A percentile compares a stretch with the other conserved stretches of the same genome.
Evolutionary conservation across 1,284 basidiomycete species (phyloP).

Genomic region (Heliocybe sulcata): DNA sequence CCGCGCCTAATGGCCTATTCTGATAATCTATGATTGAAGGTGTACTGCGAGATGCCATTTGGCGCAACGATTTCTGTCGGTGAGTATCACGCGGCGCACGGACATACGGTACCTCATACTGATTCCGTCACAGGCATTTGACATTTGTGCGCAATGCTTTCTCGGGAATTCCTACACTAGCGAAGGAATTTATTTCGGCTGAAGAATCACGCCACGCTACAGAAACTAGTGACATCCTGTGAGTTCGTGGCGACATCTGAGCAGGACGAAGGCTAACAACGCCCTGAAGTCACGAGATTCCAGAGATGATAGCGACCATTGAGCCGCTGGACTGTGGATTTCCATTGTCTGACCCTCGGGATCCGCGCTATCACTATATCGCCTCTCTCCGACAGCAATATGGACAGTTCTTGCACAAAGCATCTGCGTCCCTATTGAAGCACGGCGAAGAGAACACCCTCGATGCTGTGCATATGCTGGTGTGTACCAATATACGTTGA

Average conservation of each 20-base stretch:
- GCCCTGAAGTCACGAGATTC: constrained; percentile 46
- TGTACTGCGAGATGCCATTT: constrained; percentile 46
- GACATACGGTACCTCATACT: constrained; percentile 3
- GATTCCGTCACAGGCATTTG: constrained; percentile 38
- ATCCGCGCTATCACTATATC: constrained; percentile 65
- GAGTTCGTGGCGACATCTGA: constrained; percentile 15
- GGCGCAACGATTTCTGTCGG: constrained; percentile 91
- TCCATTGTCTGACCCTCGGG: constrained; percentile 58
- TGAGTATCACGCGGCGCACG: constrained; percentile 19
- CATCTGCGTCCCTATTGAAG: constrained; percentile 58
- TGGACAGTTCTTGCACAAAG: constrained; percentile 65
- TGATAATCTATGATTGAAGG: constrained; percentile 17
- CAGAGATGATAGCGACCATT: constrained; percentile 65
- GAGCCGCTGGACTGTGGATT: constrained; percentile 60
- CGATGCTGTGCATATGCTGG: constrained; percentile 71
- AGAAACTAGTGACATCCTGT: constrained; percentile 57
- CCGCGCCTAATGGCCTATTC: not conserved
- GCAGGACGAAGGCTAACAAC: constrained; percentile 7
- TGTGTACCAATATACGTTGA: constrained; percentile 23
- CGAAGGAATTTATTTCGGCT: constrained; percentile 39
- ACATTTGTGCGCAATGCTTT: constrained; percentile 64
- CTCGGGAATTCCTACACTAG: constrained; percentile 57
- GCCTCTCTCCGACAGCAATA: constrained; percentile 54
- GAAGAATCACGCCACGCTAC: constrained; percentile 33
- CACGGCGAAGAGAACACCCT: constrained; percentile 86